Conservation (phyloP, 2,329 filamentous ascomycete genomes). For the Colletotrichum tofieldiae region DNA sequence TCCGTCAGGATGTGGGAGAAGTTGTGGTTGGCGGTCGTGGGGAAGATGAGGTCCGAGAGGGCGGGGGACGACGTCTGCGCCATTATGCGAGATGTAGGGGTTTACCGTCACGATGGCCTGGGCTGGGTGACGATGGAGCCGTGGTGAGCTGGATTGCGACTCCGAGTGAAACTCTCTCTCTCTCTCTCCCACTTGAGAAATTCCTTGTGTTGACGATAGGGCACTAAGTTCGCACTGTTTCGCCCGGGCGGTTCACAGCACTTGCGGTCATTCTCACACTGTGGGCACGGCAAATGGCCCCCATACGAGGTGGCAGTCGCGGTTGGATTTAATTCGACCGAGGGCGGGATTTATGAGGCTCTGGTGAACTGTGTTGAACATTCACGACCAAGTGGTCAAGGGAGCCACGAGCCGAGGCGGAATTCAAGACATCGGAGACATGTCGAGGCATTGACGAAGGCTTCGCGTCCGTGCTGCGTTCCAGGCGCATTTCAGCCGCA, state of each 20-base stretch:
- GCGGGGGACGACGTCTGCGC: conserved; percentile 34
- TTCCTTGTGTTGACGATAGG: conserved; percentile 2
- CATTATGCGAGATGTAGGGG: conserved; percentile 3
- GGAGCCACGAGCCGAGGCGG: background rate
- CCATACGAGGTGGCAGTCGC: background rate
- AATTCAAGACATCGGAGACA: conserved; percentile 5
- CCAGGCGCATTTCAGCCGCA: conserved; percentile 35
- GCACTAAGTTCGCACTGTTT: background rate
- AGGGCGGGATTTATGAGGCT: background rate
- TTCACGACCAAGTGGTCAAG: background rate
- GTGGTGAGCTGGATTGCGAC: conserved; percentile 5
- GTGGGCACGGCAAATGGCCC: background rate
- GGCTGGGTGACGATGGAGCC: background rate
- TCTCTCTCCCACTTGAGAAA: conserved; percentile 12
- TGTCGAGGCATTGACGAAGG: conserved; percentile 14
- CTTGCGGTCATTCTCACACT: background rate
- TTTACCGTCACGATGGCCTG: background rate
- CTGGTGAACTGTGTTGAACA: background rate
- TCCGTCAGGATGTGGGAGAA: conserved; percentile 80
- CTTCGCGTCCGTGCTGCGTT: conserved; percentile 24
- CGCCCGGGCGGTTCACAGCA: background rate
- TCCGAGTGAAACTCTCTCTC: background rate
- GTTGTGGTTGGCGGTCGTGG: conserved; percentile 70
- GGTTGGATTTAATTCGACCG: no score
- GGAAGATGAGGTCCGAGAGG: conserved; percentile 64